Evolutionary conservation across 2,329 filamentous ascomycete genomes (phyloP).

Genomic region (Fusarium keratoplasticum): DNA sequence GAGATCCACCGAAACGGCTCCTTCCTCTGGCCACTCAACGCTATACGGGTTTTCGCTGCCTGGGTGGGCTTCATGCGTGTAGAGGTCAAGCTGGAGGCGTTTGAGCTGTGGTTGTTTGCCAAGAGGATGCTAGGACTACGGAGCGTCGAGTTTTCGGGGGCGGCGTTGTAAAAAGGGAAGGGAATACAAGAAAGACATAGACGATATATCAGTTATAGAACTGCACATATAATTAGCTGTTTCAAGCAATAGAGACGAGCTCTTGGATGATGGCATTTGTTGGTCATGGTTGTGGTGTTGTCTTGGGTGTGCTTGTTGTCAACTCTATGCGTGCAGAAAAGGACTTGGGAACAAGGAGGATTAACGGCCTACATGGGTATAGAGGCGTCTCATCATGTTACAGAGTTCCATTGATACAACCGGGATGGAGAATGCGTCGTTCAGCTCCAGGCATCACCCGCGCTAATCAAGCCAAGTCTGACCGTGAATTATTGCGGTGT

Average conservation of each 20-base stretch:
- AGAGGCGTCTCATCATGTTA: neutral
- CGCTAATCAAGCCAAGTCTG: neutral
- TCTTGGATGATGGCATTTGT: neutral
- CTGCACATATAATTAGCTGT: conserved; percentile 32
- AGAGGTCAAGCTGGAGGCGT: conserved; percentile 71
- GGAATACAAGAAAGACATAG: conserved; percentile 37
- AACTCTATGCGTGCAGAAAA: neutral
- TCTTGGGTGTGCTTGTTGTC: neutral
- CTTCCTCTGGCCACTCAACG: conserved; percentile 68
- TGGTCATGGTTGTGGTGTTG: neutral
- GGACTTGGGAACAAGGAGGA: neutral
- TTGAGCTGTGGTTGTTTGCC: conserved; percentile 70
- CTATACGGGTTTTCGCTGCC: conserved; percentile 64
- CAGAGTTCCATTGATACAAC: neutral
- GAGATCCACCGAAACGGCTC: conserved; percentile 64
- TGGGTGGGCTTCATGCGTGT: conserved; percentile 70
- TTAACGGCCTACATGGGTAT: neutral
- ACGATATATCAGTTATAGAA: conserved; percentile 6
- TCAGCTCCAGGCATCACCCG: conserved; percentile 2
- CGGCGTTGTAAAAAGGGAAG: conserved; percentile 34
- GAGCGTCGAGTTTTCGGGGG: conserved; percentile 42
- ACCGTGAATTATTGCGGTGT: neutral
- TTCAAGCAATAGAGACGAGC: conserved; percentile 12
- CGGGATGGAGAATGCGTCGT: neutral
- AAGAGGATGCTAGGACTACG: conserved; percentile 60